Conservation (phyloP, 352 stramenopile genomes). For the Elongisporangium anandrum region DNA sequence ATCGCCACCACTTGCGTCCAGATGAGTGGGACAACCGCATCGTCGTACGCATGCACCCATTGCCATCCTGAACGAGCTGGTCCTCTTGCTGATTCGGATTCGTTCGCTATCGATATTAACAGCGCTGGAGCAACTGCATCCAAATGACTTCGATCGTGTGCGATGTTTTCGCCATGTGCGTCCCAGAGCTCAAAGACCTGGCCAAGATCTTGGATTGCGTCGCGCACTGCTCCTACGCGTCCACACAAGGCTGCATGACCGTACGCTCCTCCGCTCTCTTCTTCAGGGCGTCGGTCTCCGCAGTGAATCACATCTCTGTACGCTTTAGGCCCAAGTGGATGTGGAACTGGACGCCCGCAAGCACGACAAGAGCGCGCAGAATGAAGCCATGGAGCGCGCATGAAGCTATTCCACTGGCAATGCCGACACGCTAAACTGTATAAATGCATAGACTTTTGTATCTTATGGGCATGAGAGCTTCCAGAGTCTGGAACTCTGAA, state of each 20-base stretch:
- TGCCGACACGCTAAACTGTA: not conserved
- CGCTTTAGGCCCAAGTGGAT: slow-evolving; percentile 79
- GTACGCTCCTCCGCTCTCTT: slow-evolving; percentile 7
- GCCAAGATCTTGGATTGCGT: slow-evolving; percentile 84
- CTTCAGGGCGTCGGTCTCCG: not conserved
- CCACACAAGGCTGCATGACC: slow-evolving; percentile 92
- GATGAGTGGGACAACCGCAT: slow-evolving; percentile 93
- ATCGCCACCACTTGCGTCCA: slow-evolving; percentile 84
- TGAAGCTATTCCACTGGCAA: slow-evolving; percentile 8
- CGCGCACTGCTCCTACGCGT: slow-evolving; percentile 90
- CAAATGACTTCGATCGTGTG: slow-evolving; percentile 77
- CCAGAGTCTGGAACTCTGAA: not conserved
- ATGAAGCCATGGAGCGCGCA: slow-evolving; percentile 69
- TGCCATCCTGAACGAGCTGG: too few species aligned
- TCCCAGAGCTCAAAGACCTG: slow-evolving; percentile 55
- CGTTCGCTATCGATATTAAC: slow-evolving; percentile 5
- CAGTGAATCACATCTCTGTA: too few species aligned
- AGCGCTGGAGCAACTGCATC: slow-evolving; percentile 93
- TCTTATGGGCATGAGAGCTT: not conserved
- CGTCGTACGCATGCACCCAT: slow-evolving; percentile 50
- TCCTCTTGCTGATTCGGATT: not conserved
- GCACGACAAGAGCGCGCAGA: slow-evolving; percentile 23
- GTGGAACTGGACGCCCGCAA: slow-evolving; percentile 88
- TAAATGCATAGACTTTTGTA: not conserved
- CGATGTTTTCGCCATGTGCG: slow-evolving; percentile 70